Evolutionary conservation across 306 rosid species (phyloP).

Genomic region (Gastrolobium villosum): DNA sequence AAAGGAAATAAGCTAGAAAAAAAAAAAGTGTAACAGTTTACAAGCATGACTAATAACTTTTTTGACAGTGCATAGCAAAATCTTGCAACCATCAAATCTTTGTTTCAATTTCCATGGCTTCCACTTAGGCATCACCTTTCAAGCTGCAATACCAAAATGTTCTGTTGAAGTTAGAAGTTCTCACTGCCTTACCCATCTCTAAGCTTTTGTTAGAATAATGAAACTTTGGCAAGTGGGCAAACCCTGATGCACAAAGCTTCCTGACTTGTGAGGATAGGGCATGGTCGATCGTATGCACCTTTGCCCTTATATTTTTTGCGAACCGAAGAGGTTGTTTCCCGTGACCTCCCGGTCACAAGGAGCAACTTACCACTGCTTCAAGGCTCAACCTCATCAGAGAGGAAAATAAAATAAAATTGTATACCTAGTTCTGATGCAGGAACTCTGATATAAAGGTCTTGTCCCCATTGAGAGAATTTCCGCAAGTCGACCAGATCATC

Average conservation of each 20-base stretch:
- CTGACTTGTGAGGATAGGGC: too few species aligned
- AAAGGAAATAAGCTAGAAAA: background rate
- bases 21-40: background rate
- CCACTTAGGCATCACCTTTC: background rate
- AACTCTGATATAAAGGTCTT: conserved; percentile 42
- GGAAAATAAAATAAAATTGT: too few species aligned
- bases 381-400: too few species aligned
- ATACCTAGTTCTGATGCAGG: conserved; percentile 50
- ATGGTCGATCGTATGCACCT: too few species aligned
- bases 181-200: background rate
- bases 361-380: too few species aligned
- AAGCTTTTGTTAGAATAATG: too few species aligned
- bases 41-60: background rate
- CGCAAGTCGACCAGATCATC: conserved; percentile 39
- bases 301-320: too few species aligned
- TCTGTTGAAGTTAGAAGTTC: background rate
- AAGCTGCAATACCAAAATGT: background rate
- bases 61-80: too few species aligned
- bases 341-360: too few species aligned
- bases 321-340: too few species aligned
- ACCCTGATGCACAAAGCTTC: too few species aligned
- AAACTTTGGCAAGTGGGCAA: too few species aligned
- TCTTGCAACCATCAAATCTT: background rate
- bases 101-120: background rate
- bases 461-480: conserved; percentile 28